A percentile compares a stretch with the other conserved stretches of the same genome.
Conservation (phyloP, 768 basidiomycete species). For the Lentinula lateritia region DNA sequence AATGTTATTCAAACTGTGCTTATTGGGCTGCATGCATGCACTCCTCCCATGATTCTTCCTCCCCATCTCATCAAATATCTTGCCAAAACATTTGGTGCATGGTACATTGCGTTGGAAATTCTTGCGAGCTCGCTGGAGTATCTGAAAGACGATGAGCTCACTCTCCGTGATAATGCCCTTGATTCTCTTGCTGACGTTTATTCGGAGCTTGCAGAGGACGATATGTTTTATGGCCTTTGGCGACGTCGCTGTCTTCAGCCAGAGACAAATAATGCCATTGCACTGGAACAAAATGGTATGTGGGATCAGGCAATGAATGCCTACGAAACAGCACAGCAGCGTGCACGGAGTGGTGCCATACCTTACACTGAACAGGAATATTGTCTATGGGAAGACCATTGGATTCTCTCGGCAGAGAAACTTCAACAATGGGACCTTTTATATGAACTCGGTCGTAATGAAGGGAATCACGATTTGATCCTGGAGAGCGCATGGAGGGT, state of each 20-base stretch:
- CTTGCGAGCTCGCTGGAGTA: constrained; percentile 76
- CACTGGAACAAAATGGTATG: constrained; percentile 95
- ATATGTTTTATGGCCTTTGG: constrained; percentile 96
- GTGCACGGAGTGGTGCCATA: constrained; percentile 72
- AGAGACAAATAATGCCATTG: constrained; percentile 84
- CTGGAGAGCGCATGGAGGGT: constrained; percentile 95
- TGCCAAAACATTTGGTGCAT: constrained; percentile 93
- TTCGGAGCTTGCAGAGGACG: constrained; percentile 93
- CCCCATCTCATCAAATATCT: constrained; percentile 95
- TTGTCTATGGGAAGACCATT: constrained; percentile 99
- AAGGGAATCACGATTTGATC: constrained; percentile 87
- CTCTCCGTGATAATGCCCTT: constrained; percentile 74
- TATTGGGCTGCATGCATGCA: constrained; percentile 77
- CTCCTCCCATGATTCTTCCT: constrained; percentile 82
- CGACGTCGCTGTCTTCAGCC: constrained; percentile 80
- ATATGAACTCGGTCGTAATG: constrained; percentile 82
- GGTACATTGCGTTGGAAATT: constrained; percentile 87
- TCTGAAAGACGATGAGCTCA: constrained; percentile 74
- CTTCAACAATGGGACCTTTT: constrained; percentile 97
- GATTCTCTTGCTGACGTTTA: constrained; percentile 95
- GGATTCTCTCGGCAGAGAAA: constrained; percentile 94
- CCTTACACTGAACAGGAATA: constrained; percentile 95
- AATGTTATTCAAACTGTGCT: constrained; percentile 93
- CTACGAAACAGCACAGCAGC: constrained; percentile 88
- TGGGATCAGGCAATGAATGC: constrained; percentile 88